Base-by-base conservation (phyloP, 2,329 filamentous ascomycete genomes). In the Apiospora kogelbergensis region DNA sequence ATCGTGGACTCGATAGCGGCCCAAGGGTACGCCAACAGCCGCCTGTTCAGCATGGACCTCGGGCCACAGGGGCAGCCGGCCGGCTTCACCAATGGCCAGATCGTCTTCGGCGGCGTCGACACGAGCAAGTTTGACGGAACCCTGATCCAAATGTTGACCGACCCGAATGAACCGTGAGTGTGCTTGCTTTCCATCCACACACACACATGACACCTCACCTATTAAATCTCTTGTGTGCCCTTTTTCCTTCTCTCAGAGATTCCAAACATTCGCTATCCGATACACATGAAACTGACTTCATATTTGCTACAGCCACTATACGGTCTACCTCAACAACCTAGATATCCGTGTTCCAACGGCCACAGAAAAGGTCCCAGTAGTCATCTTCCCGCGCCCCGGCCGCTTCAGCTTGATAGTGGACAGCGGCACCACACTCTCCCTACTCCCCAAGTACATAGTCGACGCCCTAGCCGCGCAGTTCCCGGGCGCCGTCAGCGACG, bases 61-160 rank as follows among this genome's bases (percentile, higher is more conserved):
- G 84, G 85, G 4, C 81, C 69, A 13, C 76, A 79, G 67, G 63
- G 70, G 17, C 66, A 44, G 3, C 73, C 76, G 26, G 71, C 70
- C 48, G 82, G 81, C 15, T 76, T 80, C 13, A 72, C 80, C 17
- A 80, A 79, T 3, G 86, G 86, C 41, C 83, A 85, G 66, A 74
- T 88, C 69, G 85, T 86, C 67, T 87, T 87, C 69, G 86, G 86
- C 40, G 86, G 86, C 15, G 72, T 88, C 13, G 85, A 88, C 70
- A 83, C 80, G 22, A 85, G 80, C 74, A 87, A 86, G 73, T 88
- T 83, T 73, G 77, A 83, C 10, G 86, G 86, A 26, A 72, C 73
- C 9, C 78, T 88, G 9, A 78, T 80, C 17, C 37, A 60, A 6
- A 17, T 60, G 10, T 7, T 6, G 53, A 60, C 11, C 26, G 53